phyloP scores from a whole-genome alignment of 345 rosid genomes.

The Camelina laxa region DNA sequence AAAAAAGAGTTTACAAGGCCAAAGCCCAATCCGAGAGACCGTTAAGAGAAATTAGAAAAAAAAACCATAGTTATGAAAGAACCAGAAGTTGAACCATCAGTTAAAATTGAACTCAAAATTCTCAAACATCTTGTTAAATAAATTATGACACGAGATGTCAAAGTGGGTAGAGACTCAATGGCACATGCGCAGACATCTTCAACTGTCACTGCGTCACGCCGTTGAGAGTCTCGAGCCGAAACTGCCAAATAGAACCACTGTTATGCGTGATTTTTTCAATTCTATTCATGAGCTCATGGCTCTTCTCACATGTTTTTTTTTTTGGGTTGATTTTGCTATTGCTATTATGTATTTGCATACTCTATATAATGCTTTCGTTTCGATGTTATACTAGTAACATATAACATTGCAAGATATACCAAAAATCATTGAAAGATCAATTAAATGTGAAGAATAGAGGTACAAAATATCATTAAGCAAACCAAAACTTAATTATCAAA shows the following conservation, averaged over 20 bases:
- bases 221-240: slow-evolving; percentile 52
- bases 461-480: not conserved
- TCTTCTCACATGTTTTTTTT: not conserved
- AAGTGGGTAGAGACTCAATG: too few species aligned
- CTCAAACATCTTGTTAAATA: too few species aligned
- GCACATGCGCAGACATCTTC: too few species aligned
- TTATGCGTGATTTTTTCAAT: slow-evolving; percentile 14
- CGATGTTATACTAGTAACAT: not conserved
- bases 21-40: too few species aligned
- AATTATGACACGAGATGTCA: too few species aligned
- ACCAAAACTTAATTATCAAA: not conserved
- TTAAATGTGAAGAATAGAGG: not conserved
- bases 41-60: too few species aligned
- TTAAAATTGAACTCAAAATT: too few species aligned
- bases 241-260: slow-evolving; percentile 35
- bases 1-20: too few species aligned
- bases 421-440: not conserved
- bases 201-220: slow-evolving; percentile 64
- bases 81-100: too few species aligned
- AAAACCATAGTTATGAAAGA: too few species aligned
- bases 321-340: not conserved
- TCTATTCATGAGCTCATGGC: too few species aligned
- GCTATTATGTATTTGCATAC: not conserved
- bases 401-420: not conserved
- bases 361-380: not conserved